Evolutionary conservation across 202 grass and related monocot species (phyloP).

Genomic region (Carex sylvatica): DNA sequence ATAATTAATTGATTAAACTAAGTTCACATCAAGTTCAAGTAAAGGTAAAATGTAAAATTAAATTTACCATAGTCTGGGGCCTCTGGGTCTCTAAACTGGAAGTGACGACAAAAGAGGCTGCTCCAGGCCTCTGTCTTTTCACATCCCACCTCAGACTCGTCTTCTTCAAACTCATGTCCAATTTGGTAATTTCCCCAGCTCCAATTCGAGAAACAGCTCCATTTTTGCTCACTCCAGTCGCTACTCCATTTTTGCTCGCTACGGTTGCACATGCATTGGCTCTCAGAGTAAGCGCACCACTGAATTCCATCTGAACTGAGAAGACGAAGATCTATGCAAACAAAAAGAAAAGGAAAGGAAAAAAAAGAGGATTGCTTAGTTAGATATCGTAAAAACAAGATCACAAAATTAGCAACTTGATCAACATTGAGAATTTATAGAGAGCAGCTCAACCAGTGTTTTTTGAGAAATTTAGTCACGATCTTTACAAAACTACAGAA

Average conservation of each 20-base stretch:
- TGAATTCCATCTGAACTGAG: constrained; percentile 27
- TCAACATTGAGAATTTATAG: not conserved
- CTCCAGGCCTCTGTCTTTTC: constrained; percentile 6
- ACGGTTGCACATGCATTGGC: constrained; percentile 28
- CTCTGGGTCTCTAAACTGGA: constrained; percentile 24
- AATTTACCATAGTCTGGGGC: constrained; percentile 31
- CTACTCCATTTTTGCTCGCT: not conserved
- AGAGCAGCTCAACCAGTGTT: not conserved
- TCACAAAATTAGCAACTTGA: not conserved
- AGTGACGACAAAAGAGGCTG: constrained; percentile 27
- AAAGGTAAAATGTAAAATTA: not conserved
- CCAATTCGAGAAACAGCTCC: constrained; percentile 7
- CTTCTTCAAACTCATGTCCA: constrained; percentile 1
- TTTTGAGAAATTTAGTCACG: not conserved
- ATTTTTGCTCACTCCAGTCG: constrained; percentile 11
- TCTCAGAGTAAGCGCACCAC: constrained; percentile 20
- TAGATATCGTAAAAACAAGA: not conserved
- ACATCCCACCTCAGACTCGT: constrained; percentile 1
- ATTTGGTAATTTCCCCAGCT: not conserved
- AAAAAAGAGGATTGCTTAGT: not conserved
- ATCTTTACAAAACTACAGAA: not conserved
- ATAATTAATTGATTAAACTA: not conserved
- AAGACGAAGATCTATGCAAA: not conserved
- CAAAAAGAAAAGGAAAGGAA: not conserved
- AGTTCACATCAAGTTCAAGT: constrained; percentile 2